Percentiles rank a stretch among this genome's conserved stretches.
Evolutionary conservation across 1,139 yeast genomes (phyloP).

Genomic region (Chernovozyma sophiae-reginae): DNA sequence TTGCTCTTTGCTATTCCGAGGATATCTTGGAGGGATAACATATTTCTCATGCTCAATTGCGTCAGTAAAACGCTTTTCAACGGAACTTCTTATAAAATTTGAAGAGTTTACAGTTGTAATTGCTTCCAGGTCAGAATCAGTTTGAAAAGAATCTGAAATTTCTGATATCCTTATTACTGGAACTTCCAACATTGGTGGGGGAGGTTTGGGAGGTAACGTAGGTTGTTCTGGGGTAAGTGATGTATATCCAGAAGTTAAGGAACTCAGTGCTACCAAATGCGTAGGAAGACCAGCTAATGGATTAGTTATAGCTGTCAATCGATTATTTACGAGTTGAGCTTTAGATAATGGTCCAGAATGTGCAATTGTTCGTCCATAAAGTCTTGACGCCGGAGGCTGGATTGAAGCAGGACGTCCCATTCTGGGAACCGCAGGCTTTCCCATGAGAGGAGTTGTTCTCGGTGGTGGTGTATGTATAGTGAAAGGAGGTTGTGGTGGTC

Average conservation of each 20-base stretch:
- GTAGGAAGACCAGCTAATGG: constrained; percentile 19
- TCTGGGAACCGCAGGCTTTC: constrained; percentile 34
- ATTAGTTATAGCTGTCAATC: constrained; percentile 13
- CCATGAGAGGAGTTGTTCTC: constrained; percentile 33
- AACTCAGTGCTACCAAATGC: constrained; percentile 17
- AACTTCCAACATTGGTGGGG: constrained; percentile 39
- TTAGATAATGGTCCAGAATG: constrained; percentile 11
- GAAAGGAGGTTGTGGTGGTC: neutral
- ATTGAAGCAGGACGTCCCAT: constrained; percentile 48
- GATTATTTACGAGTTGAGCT: constrained; percentile 15
- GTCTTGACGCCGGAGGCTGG: constrained; percentile 41
- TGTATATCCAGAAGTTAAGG: constrained; percentile 6
- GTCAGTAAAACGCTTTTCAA: constrained; percentile 3
- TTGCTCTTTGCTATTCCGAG: constrained; percentile 30
- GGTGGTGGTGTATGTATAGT: constrained; percentile 9
- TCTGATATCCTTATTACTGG: constrained; percentile 11
- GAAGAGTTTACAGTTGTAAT: constrained; percentile 14
- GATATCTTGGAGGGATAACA: constrained; percentile 44
- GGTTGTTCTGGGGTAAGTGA: constrained; percentile 18
- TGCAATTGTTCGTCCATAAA: constrained; percentile 22
- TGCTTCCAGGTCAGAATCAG: constrained; percentile 15
- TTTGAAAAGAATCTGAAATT: neutral
- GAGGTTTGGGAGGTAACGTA: constrained; percentile 20
- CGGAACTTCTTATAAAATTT: neutral
- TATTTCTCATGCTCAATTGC: constrained; percentile 23